phyloP scores from a whole-genome alignment of 805 yeast genomes.

The Saitoella complicata region DNA sequence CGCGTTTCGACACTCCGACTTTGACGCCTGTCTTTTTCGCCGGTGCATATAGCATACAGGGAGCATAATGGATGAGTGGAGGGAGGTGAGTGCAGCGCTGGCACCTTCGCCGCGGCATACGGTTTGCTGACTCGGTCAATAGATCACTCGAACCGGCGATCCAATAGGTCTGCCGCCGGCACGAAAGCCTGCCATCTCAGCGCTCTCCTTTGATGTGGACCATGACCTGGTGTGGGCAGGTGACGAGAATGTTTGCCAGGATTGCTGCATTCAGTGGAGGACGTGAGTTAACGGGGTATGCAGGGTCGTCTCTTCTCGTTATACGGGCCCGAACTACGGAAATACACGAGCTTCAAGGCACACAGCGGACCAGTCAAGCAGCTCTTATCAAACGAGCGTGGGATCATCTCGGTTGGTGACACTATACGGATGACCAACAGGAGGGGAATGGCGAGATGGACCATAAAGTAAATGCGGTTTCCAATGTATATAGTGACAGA shows the following conservation, averaged over 20 bases:
- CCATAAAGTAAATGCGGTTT: slow-evolving; percentile 6
- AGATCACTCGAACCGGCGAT: slow-evolving; percentile 5
- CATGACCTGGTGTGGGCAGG: slow-evolving; percentile 78
- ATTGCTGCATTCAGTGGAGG: slow-evolving; percentile 21
- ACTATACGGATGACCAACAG: slow-evolving; percentile 39
- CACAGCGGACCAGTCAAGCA: slow-evolving; percentile 36
- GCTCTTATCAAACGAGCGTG: slow-evolving; percentile 37
- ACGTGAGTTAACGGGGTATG: neutral
- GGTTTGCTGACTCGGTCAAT: slow-evolving; percentile 1
- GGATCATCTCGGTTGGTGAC: slow-evolving; percentile 41
- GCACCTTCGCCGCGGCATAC: neutral
- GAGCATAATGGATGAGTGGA: slow-evolving; percentile 12
- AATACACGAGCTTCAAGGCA: slow-evolving; percentile 43
- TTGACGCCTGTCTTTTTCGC: too few relatives aligned
- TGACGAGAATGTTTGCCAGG: slow-evolving; percentile 39
- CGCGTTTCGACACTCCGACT: too few relatives aligned
- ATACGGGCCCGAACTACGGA: slow-evolving; percentile 31
- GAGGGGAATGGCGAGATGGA: slow-evolving; percentile 35
- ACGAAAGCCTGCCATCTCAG: slow-evolving; percentile 5
- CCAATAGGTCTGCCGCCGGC: slow-evolving; percentile 8
- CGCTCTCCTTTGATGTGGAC: slow-evolving; percentile 45
- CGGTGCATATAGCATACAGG: too few relatives aligned
- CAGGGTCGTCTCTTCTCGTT: slow-evolving; percentile 27
- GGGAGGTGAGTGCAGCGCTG: slow-evolving; percentile 6
- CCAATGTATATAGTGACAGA: slow-evolving; percentile 1